Percentiles rank a stretch among this genome's conserved stretches.
Evolutionary conservation across 2,329 filamentous ascomycete species (phyloP).

Genomic region (Talaromyces rugulosus): DNA sequence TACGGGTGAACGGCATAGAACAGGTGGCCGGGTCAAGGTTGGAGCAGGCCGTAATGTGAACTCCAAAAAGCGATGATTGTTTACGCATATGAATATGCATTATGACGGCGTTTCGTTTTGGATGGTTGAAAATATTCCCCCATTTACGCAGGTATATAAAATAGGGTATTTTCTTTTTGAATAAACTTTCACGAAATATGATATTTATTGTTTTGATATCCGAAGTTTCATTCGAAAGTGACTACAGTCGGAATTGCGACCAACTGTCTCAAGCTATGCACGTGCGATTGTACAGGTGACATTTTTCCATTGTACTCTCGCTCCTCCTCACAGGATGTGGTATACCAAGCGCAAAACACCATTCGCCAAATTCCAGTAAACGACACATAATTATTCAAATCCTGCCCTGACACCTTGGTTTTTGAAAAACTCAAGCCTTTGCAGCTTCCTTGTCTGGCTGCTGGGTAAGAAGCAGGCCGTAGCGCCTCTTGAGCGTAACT

Average conservation of each 20-base stretch:
- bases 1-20: conserved; percentile 67
- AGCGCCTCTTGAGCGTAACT: conserved; percentile 91
- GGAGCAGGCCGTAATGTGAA: conserved; percentile 87
- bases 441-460: conserved; percentile 41
- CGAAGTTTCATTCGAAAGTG: neutral
- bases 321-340: neutral
- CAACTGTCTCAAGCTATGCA: neutral
- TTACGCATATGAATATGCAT: conserved; percentile 9
- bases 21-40: conserved; percentile 66
- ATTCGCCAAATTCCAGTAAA: conserved; percentile 29
- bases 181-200: neutral
- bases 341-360: conserved; percentile 27
- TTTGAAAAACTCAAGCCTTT: conserved; percentile 25
- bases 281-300: neutral
- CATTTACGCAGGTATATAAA: neutral
- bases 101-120: conserved; percentile 10
- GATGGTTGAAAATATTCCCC: neutral
- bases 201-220: neutral
- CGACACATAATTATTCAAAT: conserved; percentile 9
- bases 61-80: conserved; percentile 12
- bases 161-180: neutral
- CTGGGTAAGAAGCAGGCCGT: conserved; percentile 81
- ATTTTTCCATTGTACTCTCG: neutral
- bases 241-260: neutral
- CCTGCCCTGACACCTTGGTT: neutral